Conservation (phyloP, 2,329 filamentous ascomycete genomes). For the Monilinia fructigena region DNA sequence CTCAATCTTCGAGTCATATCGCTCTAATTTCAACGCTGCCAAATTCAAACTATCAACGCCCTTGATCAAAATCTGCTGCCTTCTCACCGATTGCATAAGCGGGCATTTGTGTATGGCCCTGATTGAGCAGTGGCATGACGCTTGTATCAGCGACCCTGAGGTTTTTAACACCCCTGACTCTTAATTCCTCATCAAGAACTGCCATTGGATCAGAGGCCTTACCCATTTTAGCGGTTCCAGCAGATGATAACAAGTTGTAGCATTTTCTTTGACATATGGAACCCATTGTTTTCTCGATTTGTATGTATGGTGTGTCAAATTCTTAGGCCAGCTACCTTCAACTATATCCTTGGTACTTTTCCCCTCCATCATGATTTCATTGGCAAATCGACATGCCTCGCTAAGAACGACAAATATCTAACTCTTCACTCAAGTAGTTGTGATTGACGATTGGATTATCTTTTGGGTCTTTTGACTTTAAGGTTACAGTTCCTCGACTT, state of each 20-base stretch:
- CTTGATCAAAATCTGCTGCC: conserved; percentile 52
- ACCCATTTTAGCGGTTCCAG: conserved; percentile 58
- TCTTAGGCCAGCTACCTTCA: conserved; percentile 58
- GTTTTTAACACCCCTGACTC: conserved; percentile 33
- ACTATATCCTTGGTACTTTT: conserved; percentile 57
- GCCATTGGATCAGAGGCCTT: conserved; percentile 47
- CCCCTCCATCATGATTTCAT: conserved; percentile 59
- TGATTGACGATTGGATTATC: conserved; percentile 58
- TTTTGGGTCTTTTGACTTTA: conserved; percentile 49
- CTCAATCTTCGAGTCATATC: background rate
- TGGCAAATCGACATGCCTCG: conserved; percentile 57
- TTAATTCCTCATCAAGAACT: conserved; percentile 33
- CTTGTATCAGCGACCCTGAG: conserved; percentile 36
- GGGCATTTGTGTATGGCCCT: conserved; percentile 56
- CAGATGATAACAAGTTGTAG: conserved; percentile 61
- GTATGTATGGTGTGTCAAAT: conserved; percentile 51
- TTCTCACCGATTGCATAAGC: conserved; percentile 59
- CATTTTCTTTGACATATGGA: conserved; percentile 55
- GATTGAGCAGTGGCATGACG: conserved; percentile 43
- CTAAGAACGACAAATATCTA: conserved; percentile 58
- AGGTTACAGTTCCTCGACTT: conserved; percentile 54
- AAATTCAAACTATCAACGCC: conserved; percentile 29
- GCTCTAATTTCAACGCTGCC: conserved; percentile 1
- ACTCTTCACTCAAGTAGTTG: conserved; percentile 55
- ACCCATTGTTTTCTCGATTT: conserved; percentile 58